phyloP scores from a whole-genome alignment of 768 basidiomycete genomes.

The Collybia nuda region DNA sequence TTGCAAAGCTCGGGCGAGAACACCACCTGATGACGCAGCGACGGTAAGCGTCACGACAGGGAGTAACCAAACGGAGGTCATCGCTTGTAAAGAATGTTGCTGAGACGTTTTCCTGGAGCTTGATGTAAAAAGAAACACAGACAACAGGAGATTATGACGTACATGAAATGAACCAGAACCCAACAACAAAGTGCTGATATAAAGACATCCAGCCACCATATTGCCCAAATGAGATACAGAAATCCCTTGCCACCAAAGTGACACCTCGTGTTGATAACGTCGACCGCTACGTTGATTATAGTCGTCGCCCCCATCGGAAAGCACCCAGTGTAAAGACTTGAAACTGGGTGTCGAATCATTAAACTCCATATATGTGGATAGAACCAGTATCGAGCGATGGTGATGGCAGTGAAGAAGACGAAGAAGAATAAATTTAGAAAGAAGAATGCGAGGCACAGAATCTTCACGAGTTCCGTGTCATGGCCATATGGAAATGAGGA shows the following conservation, averaged over 20 bases:
- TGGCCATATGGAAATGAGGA: slow-evolving; percentile 55
- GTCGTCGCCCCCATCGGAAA: slow-evolving; percentile 55
- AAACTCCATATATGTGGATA: slow-evolving; percentile 42
- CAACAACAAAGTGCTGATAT: slow-evolving; percentile 58
- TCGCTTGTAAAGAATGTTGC: slow-evolving; percentile 48
- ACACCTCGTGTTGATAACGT: slow-evolving; percentile 38
- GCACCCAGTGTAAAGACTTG: slow-evolving; percentile 45
- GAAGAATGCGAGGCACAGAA: slow-evolving; percentile 21
- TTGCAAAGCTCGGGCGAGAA: slow-evolving; percentile 51
- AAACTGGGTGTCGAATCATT: slow-evolving; percentile 48
- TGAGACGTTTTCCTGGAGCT: slow-evolving; percentile 53
- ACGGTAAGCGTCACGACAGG: slow-evolving; percentile 77
- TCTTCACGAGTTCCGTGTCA: slow-evolving; percentile 36
- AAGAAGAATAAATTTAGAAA: slow-evolving; percentile 44
- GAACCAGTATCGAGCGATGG: slow-evolving; percentile 36
- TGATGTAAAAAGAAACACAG: not conserved
- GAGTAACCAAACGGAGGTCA: slow-evolving; percentile 71
- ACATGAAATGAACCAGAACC: slow-evolving; percentile 69
- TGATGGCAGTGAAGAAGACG: slow-evolving; percentile 37
- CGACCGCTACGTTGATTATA: slow-evolving; percentile 43
- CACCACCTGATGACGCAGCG: slow-evolving; percentile 63
- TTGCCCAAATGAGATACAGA: slow-evolving; percentile 50
- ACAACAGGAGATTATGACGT: slow-evolving; percentile 18
- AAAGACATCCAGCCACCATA: slow-evolving; percentile 65
- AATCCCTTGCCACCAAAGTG: slow-evolving; percentile 48